Evolutionary conservation across 768 basidiomycete genomes (phyloP), one percentile per base, ranked within the genome.

Genomic region (Auricularia sp.): DNA sequence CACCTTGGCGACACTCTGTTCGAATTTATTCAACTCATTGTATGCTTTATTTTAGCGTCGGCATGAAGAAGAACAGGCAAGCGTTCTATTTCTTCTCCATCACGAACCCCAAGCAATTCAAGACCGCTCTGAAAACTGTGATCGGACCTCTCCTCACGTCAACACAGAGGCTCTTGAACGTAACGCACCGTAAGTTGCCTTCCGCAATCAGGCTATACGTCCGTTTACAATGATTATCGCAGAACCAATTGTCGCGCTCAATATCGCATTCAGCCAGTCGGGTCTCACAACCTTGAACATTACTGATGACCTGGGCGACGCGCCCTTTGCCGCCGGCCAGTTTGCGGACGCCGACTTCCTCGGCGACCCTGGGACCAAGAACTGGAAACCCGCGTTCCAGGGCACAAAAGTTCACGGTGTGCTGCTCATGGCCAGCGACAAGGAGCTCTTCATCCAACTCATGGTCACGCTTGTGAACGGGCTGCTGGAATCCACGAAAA

Each of bases 61-160:
- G 84, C 18, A 77, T 85, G 47, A 81, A 79, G 6, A 86, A 86
- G 78, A 81, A 80, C 73, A 77, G 76, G 5, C 78, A 85, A 66
- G 71, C 74, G 8, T 83, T 80, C 69, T 74, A 79, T 65, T 83
- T 86, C 73, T 85, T 84, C 77, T 71, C 78, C 63, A 80, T 86
- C 69, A 71, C 73, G 61, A 66, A 86, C 69, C 76, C 71, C 62
- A 67, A 68, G 3, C 69, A 70, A 35, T 86, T 86, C 75, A 78
- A 78, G 67, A 68, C 69, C 29, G 8, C 6, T 4, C 56, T 59
- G 21, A 14, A 34, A 14, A 59, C 24, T 4, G 8, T 35, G 4
- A 29, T 59, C 10, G 56, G 8, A 10, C 29, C 24, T 6, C 11
- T 59, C 56, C 14, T 59, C 34, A 59, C 56, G 6, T 35, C 56